Evolutionary conservation across 2,329 filamentous ascomycete species (phyloP).

Genomic region (Chalaropsis thielavioides): DNA sequence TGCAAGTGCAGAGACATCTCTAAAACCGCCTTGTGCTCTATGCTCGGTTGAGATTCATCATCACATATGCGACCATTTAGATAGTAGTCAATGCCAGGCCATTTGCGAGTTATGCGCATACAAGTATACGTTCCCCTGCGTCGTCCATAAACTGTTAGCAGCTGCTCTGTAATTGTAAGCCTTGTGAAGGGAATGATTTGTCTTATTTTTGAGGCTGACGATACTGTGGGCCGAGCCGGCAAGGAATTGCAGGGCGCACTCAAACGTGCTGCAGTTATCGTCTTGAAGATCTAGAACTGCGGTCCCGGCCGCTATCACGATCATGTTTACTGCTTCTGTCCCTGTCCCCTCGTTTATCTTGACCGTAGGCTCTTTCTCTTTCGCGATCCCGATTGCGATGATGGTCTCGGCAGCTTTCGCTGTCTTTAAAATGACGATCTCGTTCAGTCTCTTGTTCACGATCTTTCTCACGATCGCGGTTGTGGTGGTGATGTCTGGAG

Average conservation of each 20-base stretch:
- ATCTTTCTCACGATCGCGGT: conserved; percentile 9
- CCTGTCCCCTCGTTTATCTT: conserved; percentile 24
- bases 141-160: neutral
- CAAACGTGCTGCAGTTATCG: neutral
- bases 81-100: neutral
- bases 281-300: conserved; percentile 4
- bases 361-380: conserved; percentile 21
- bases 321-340: conserved; percentile 26
- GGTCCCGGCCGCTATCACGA: conserved; percentile 20
- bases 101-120: neutral
- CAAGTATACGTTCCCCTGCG: neutral
- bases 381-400: conserved; percentile 29
- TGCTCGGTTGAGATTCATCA: neutral
- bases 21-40: neutral
- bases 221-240: neutral
- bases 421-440: conserved; percentile 23
- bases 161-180: neutral
- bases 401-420: conserved; percentile 28
- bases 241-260: neutral
- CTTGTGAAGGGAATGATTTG: neutral
- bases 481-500: conserved; percentile 11
- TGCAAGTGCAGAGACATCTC: neutral
- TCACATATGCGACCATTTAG: neutral
- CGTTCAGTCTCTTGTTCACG: conserved; percentile 14
- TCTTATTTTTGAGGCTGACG: neutral